Evolutionary conservation across 352 stramenopile species (phyloP), one percentile per base, ranked within the genome.

Genomic region (Globisporangium apiculatum): DNA sequence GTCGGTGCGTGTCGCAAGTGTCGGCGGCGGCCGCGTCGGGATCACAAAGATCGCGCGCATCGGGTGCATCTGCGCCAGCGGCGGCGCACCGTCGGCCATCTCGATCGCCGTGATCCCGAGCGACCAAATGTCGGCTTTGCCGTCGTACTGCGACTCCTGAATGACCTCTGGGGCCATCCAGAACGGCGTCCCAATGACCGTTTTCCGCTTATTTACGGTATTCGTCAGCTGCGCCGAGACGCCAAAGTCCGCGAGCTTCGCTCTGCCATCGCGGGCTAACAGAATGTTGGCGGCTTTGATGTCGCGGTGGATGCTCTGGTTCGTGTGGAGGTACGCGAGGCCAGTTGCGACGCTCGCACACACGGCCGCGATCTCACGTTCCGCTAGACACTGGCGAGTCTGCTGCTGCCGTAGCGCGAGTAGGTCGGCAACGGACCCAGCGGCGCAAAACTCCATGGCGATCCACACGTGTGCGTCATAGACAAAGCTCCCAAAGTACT

Each of bases 121-220:
- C 41, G 80, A 91, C 81, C 81, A 93, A 53, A 93, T 77, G 43
- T 93, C 83, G 12, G 80, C 83, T 57, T 93, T 94, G 51, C 75
- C 69, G 59, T 95, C 82, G 62, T 95, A 94, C 53, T 85, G 68
- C 17, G 87, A 79, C 72, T 96, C 73, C 61, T 90, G 79, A 49
- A 97, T 96, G 41, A 97, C 89, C 59, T 97, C 87, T 5, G 87
- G 87, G 18, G 89, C 87, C 89, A 97, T 96, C 86, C 87, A 97
- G 66, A 94, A 97, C 6, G 89, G 89, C 15, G 89, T 96, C 31
- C 89, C 89, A 45, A 95, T 89, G 37, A 96, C 86, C 8, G 87
- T 96, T 48, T 90, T 83, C n/a, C 87, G 85, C 66, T 96, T 96
- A 53, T 82, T 89, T 60, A 96, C 86, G n/a, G 83, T 95, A 61